A percentile compares a stretch with the other conserved stretches of the same genome.
Conservation (phyloP, 2,329 filamentous ascomycete species). For the Colletotrichum tamarilloi region DNA sequence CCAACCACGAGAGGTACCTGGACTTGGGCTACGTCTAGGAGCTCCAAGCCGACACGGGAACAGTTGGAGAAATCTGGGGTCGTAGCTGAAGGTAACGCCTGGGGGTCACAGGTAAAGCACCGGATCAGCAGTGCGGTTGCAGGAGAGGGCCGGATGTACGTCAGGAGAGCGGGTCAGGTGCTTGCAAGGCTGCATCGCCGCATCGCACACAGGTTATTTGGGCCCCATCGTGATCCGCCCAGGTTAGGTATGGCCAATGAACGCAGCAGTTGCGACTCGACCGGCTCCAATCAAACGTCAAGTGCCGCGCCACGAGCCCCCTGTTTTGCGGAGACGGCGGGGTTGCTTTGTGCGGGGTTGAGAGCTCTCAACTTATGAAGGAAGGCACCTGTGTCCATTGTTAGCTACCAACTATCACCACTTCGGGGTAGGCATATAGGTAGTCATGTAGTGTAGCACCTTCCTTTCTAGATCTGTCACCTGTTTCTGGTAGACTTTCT, state of each 20-base stretch:
- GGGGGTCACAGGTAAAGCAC: constrained; percentile 16
- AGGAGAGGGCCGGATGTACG: constrained; percentile 8
- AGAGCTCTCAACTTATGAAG: not conserved
- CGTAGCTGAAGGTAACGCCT: constrained; percentile 1
- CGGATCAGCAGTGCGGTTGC: not conserved
- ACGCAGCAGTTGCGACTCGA: not conserved
- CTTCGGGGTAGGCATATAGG: no score
- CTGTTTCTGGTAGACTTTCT: not conserved
- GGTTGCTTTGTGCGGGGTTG: constrained; percentile 20
- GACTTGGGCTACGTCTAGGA: not conserved
- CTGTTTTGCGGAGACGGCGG: constrained; percentile 16
- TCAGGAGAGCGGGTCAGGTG: constrained; percentile 31
- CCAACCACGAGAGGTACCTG: not conserved
- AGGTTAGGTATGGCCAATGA: not conserved
- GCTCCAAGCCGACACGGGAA: constrained; percentile 7
- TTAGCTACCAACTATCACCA: not conserved
- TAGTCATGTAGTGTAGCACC: not conserved
- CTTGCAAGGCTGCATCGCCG: constrained; percentile 10
- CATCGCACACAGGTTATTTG: not conserved
- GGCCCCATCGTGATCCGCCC: not conserved
- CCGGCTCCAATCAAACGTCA: constrained; percentile 24
- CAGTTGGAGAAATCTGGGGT: constrained; percentile 33
- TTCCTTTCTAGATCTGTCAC: not conserved
- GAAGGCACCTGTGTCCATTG: not conserved
- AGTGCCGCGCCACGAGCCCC: constrained; percentile 19